Evolutionary conservation across 2,329 filamentous ascomycete genomes (phyloP), one percentile per base, ranked within the genome.

Genomic region (Graphilbum fragrans): DNA sequence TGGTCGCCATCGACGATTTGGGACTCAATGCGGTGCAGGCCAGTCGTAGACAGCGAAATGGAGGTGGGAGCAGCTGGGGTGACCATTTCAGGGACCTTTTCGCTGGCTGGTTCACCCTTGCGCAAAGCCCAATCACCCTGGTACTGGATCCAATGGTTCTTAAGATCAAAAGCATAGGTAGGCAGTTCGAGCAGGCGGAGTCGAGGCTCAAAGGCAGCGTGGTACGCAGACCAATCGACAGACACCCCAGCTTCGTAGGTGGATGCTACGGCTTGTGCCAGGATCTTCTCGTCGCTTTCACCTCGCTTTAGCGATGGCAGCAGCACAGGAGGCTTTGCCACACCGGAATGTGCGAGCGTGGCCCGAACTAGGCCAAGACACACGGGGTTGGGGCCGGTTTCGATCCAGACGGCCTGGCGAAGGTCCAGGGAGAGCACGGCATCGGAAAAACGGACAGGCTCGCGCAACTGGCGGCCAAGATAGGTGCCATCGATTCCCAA

Each of bases 191-290:
- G 59, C 10, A 86, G 64, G 4, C 58, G 58, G 3, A 63, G 56
- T 11, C 55, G 59, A 0, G 50, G 42, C 17, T 53, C 51, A 47
- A 70, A 70, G 45, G 65, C 62, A 41, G 69, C 62, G 49, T 83
- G 76, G 53, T 74, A 83, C 58, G 85, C 82, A 45, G 77, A 72
- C 72, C 82, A 88, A 54, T 81, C 68, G 44, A 88, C 64, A 33
- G 69, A 63, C 8, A 83, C 61, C 33, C 81, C 82, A 10, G 68
- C 69, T 4, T 62, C 61, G 58, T 82, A 76, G 0, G 88, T 41
- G 1, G 69, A 65, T 47, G 68, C 69, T 40, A 83, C 61, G 50
- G 64, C 77, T 42, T 59, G 61, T 19, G 71, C 62, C 12, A 86
- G 61, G 0, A 77, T 82, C 59, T 74, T 76, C 70, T 77, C 84